Percentiles rank a stretch among this genome's conserved stretches.
phyloP scores from a whole-genome alignment of 768 basidiomycete species.

The Termitomyces sp. region DNA sequence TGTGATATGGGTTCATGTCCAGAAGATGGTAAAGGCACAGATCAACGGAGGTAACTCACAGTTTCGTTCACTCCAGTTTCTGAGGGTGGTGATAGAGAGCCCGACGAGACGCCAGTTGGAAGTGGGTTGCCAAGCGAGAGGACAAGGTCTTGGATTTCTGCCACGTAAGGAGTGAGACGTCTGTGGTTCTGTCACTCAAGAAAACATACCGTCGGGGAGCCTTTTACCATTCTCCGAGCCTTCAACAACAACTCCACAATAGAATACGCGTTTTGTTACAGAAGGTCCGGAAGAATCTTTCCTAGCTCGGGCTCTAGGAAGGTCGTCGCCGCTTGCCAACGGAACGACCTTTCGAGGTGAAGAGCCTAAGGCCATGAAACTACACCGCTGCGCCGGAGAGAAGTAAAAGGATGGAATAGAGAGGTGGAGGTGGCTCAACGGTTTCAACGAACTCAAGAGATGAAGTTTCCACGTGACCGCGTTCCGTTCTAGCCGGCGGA shows the following conservation, averaged over 20 bases:
- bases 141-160: slow-evolving; percentile 79
- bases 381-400: neutral
- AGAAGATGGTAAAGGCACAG: neutral
- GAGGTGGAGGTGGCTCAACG: slow-evolving; percentile 5
- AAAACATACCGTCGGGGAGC: slow-evolving; percentile 57
- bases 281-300: slow-evolving; percentile 35
- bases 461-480: slow-evolving; percentile 25
- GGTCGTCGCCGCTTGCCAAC: slow-evolving; percentile 69
- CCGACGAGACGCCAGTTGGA: slow-evolving; percentile 44
- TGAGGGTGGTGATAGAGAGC: slow-evolving; percentile 41
- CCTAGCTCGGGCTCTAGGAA: slow-evolving; percentile 42
- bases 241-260: slow-evolving; percentile 88
- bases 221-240: slow-evolving; percentile 68
- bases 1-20: neutral
- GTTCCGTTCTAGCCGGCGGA: no score
- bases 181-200: slow-evolving; percentile 4
- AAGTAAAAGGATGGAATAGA: slow-evolving; percentile 5
- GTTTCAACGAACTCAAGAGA: slow-evolving; percentile 17
- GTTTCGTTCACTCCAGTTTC: slow-evolving; percentile 33
- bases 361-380: slow-evolving; percentile 56
- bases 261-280: slow-evolving; percentile 79
- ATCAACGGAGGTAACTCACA: slow-evolving; percentile 32
- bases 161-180: slow-evolving; percentile 5
- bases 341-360: slow-evolving; percentile 76
- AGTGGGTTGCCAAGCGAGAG: slow-evolving; percentile 73